Evolutionary conservation across 108 stramenopile genomes (phyloP).

Genomic region (Cylindrotheca fusiformis): DNA sequence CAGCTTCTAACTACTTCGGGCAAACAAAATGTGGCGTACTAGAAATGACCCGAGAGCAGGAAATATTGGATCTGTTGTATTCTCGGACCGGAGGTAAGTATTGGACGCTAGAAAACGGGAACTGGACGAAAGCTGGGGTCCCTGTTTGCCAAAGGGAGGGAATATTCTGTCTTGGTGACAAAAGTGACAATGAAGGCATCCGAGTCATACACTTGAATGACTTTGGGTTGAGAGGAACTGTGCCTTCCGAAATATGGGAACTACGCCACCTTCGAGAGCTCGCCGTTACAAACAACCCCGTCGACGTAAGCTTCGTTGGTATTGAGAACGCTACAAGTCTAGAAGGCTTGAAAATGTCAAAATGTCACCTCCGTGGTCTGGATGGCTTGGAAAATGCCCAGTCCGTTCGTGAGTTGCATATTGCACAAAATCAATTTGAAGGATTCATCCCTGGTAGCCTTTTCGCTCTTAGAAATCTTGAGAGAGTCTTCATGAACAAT

Average conservation of each 20-base stretch:
- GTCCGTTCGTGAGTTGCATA: conserved; percentile 45
- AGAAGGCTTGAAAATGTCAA: conserved; percentile 44
- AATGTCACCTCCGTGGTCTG: conserved; percentile 45
- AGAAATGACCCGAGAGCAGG: conserved; percentile 32
- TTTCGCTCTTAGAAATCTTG: conserved; percentile 39
- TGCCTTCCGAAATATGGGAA: conserved; percentile 53
- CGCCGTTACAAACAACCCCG: conserved; percentile 25
- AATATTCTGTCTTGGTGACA: conserved; percentile 30
- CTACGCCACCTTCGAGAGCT: conserved; percentile 38
- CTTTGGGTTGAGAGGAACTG: conserved; percentile 41
- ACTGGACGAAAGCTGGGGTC: conserved; percentile 48
- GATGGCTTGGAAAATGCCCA: conserved; percentile 44
- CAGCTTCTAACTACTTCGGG: conserved; percentile 21
- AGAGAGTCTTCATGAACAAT: conserved; percentile 43
- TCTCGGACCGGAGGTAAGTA: conserved; percentile 47
- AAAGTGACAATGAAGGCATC: conserved; percentile 40
- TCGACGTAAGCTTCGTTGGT: conserved; percentile 49
- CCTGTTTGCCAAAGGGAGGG: conserved; percentile 62
- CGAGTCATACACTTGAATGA: conserved; percentile 28
- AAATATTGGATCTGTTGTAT: conserved; percentile 53
- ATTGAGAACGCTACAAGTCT: conserved; percentile 49
- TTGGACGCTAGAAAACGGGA: conserved; percentile 38
- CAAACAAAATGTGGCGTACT: conserved; percentile 26
- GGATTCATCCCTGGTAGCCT: conserved; percentile 59
- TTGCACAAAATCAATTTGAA: conserved; percentile 50